These are phyloP conservation scores for Pythium dissotocum DNA, from an alignment of 352 stramenopile genomes.

Conservation along the genomic window DNA sequence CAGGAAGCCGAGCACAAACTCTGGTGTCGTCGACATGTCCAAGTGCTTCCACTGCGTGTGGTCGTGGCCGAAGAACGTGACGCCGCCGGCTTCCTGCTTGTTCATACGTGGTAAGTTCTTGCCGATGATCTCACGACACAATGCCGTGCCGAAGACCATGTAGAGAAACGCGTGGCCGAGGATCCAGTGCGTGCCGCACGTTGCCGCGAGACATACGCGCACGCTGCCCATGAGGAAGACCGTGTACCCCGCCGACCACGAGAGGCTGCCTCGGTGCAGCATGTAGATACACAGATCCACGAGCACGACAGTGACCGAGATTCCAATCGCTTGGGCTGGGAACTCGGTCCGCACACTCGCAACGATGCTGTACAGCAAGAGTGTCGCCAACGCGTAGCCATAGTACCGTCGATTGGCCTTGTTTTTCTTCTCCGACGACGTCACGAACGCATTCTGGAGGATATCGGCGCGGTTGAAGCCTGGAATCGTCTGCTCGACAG, in stretches of 20 bases:
- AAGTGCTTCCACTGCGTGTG: slow-evolving; percentile 57
- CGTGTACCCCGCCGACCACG: slow-evolving; percentile 81
- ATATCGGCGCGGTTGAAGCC: slow-evolving; percentile 76
- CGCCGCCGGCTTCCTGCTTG: slow-evolving; percentile 74
- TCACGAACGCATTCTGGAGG: slow-evolving; percentile 80
- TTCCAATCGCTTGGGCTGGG: slow-evolving; percentile 57
- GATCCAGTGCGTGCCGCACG: slow-evolving; percentile 77
- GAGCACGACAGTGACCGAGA: slow-evolving; percentile 65
- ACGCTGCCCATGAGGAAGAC: slow-evolving; percentile 76
- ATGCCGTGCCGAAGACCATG: slow-evolving; percentile 74
- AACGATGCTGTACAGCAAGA: slow-evolving; percentile 66
- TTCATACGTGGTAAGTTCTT: slow-evolving; percentile 81
- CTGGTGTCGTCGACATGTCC: slow-evolving; percentile 73
- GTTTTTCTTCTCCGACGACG: slow-evolving; percentile 44
- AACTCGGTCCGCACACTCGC: slow-evolving; percentile 56
- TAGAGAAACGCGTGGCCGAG: slow-evolving; percentile 78
- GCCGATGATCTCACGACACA: slow-evolving; percentile 83
- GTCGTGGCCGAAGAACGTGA: slow-evolving; percentile 86
- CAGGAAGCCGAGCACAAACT: slow-evolving; percentile 81
- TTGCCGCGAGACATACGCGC: slow-evolving; percentile 69
- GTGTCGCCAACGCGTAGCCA: slow-evolving; percentile 39
- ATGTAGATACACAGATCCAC: slow-evolving; percentile 79
- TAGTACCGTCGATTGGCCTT: slow-evolving; percentile 61
- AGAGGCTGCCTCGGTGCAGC: slow-evolving; percentile 60
- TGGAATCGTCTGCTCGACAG: slow-evolving; percentile 70